phyloP scores from a whole-genome alignment of 2,329 filamentous ascomycete genomes.

The Ophiostoma ips region DNA sequence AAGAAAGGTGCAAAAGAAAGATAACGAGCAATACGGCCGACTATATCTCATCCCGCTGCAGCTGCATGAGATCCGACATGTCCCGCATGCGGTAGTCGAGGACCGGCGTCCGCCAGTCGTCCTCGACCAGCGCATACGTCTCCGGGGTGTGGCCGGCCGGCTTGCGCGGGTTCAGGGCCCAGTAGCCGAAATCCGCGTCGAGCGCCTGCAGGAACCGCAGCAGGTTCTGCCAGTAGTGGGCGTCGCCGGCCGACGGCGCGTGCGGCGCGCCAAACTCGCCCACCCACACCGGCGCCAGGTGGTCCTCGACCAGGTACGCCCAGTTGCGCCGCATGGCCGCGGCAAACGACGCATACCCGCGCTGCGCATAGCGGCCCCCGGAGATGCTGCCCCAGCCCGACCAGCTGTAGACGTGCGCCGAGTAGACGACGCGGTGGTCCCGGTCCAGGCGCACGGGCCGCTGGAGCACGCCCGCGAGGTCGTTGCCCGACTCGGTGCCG shows the following conservation, averaged over 20 bases:
- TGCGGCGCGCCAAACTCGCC: conserved; percentile 51
- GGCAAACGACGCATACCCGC: conserved; percentile 48
- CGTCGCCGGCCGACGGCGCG: conserved; percentile 38
- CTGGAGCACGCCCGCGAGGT: conserved; percentile 39
- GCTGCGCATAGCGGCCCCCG: conserved; percentile 45
- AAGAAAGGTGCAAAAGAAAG: not conserved
- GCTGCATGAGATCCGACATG: conserved; percentile 33
- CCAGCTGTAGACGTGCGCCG: conserved; percentile 55
- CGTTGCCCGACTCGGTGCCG: conserved; percentile 53
- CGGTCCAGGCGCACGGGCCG: conserved; percentile 45
- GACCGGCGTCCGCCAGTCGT: conserved; percentile 50
- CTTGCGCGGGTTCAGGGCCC: conserved; percentile 55
- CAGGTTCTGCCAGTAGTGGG: conserved; percentile 52
- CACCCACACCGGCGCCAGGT: conserved; percentile 51
- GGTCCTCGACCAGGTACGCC: conserved; percentile 45
- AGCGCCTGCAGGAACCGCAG: conserved; percentile 41
- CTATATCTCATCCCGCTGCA: conserved; percentile 3
- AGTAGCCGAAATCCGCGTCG: conserved; percentile 55
- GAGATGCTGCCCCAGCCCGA: conserved; percentile 54
- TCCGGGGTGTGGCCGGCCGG: conserved; percentile 42
- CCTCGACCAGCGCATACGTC: conserved; percentile 45
- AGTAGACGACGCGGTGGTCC: conserved; percentile 47
- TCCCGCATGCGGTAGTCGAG: conserved; percentile 50
- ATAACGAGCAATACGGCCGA: not conserved
- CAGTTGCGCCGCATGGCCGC: conserved; percentile 50